These are phyloP conservation scores for Cordyceps fumosorosea DNA, from an alignment of 2,329 filamentous ascomycete genomes.

Conservation along the genomic window DNA sequence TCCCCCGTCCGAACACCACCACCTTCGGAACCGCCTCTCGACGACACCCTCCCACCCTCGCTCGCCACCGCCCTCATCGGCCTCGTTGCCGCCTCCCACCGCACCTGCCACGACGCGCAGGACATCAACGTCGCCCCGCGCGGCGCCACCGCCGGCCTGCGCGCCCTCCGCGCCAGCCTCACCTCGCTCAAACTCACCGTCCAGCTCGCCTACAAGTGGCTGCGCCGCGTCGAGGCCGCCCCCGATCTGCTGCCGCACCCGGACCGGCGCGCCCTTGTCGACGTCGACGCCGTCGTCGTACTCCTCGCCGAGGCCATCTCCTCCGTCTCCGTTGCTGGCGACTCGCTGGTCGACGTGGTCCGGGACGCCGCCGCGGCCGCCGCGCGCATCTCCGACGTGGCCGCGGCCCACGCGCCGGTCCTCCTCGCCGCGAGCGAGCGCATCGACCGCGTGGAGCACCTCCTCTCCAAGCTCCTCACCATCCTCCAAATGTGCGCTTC, in stretches of 20 bases:
- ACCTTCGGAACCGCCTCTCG: neutral
- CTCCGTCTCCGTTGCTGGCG: constrained; percentile 16
- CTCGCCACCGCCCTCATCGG: constrained; percentile 14
- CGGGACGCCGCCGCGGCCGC: neutral
- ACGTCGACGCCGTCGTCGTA: constrained; percentile 16
- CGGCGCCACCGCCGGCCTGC: constrained; percentile 3
- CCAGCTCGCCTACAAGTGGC: constrained; percentile 17
- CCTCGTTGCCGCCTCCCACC: constrained; percentile 17
- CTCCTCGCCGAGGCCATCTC: constrained; percentile 15
- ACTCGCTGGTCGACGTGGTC: constrained; percentile 14
- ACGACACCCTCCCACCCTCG: neutral
- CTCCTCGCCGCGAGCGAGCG: constrained; percentile 14
- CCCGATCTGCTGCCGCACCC: neutral
- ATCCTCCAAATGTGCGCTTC: constrained; percentile 14
- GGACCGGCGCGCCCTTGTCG: constrained; percentile 14
- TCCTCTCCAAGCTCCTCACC: constrained; percentile 15
- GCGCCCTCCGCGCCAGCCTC: constrained; percentile 1
- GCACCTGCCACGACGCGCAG: constrained; percentile 10
- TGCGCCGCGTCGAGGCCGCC: constrained; percentile 14
- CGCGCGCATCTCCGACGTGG: neutral
- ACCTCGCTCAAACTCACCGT: constrained; percentile 14
- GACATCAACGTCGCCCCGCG: constrained; percentile 5
- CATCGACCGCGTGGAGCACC: constrained; percentile 13
- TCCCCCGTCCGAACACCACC: neutral
- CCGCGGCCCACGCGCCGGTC: neutral